phyloP scores from a whole-genome alignment of 345 rosid genomes.

The Arabis hirsuta region DNA sequence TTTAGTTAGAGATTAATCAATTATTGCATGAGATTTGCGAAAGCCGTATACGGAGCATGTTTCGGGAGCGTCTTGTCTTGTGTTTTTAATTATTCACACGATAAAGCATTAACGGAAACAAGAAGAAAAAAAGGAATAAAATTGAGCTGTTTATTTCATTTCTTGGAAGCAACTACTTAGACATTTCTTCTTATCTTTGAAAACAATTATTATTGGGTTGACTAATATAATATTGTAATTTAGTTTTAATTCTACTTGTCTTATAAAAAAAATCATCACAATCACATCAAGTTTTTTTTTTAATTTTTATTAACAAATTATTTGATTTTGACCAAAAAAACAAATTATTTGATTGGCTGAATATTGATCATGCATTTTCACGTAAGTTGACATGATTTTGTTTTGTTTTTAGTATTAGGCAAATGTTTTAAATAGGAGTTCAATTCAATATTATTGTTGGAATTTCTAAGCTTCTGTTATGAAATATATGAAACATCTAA shows the following conservation, averaged over 20 bases:
- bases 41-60: conserved; percentile 46
- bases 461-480: not conserved
- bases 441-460: not conserved
- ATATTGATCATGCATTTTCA: conserved; percentile 28
- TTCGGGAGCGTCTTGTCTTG: conserved; percentile 34
- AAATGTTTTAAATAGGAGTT: not conserved
- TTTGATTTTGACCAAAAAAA: not conserved
- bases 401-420: not conserved
- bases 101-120: conserved; percentile 30
- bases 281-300: not conserved
- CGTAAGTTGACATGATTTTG: conserved; percentile 6
- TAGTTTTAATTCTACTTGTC: conserved; percentile 14
- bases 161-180: conserved; percentile 45
- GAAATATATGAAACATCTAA: not conserved
- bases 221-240: conserved; percentile 4
- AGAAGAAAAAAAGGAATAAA: not conserved
- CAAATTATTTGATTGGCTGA: not conserved
- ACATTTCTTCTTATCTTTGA: conserved; percentile 26
- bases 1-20: conserved; percentile 3
- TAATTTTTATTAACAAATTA: not conserved
- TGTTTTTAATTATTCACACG: conserved; percentile 33
- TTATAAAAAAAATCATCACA: not conserved
- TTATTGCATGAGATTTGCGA: conserved; percentile 36
- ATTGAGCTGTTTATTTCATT: conserved; percentile 37
- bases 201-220: conserved; percentile 9